Percentiles rank a stretch among this genome's conserved stretches.
phyloP scores from a whole-genome alignment of 352 stramenopile genomes.

The Pythium rishiriense region DNA sequence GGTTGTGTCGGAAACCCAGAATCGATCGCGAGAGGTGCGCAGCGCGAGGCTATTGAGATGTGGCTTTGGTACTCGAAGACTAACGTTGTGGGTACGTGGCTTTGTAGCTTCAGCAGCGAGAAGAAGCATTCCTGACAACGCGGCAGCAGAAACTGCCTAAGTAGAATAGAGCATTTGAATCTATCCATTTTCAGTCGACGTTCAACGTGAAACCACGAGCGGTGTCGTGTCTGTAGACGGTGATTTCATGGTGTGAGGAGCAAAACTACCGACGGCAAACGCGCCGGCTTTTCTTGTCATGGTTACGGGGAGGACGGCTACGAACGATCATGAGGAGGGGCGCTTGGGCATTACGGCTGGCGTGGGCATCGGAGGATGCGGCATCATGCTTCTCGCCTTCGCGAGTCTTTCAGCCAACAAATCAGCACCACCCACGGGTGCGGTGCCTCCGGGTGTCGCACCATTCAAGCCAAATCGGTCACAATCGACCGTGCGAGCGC shows the following conservation, averaged over 20 bases:
- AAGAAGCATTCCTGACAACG: conserved; percentile 38
- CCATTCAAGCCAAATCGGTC: conserved; percentile 10
- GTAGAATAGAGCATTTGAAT: background rate
- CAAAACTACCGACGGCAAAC: background rate
- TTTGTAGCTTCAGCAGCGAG: conserved; percentile 52
- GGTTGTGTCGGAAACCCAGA: conserved; percentile 70
- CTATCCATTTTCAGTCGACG: background rate
- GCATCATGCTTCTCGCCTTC: conserved; percentile 32
- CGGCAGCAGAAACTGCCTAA: conserved; percentile 11
- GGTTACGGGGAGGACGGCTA: background rate
- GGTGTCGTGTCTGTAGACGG: too few relatives aligned
- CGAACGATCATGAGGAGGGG: conserved; percentile 11
- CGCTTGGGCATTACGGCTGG: conserved; percentile 30
- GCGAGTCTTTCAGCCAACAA: conserved; percentile 30
- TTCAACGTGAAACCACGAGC: too few relatives aligned
- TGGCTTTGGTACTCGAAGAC: background rate
- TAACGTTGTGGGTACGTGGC: background rate
- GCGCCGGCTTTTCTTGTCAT: background rate
- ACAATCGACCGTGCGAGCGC: conserved; percentile 24
- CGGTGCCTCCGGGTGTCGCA: background rate
- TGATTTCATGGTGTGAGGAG: background rate
- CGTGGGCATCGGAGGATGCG: conserved; percentile 18
- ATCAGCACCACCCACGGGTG: background rate
- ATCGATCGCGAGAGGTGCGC: conserved; percentile 71
- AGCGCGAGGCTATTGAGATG: too few relatives aligned